Evolutionary conservation across 208 protist genomes (phyloP), one percentile per base, ranked within the genome.

Genomic region (Ichthyophonus hoferi): DNA sequence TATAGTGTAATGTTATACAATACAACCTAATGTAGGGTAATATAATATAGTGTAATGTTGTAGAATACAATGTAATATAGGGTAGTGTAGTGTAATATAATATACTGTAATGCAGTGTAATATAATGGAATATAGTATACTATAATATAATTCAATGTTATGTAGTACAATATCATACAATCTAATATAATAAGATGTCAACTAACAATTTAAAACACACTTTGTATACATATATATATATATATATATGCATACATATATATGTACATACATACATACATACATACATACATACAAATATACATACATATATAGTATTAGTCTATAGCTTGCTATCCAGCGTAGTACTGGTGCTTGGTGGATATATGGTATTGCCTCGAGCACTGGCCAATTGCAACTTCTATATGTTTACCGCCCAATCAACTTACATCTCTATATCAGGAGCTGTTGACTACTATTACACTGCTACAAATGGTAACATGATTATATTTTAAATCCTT

Each of bases 321-420:
- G 50, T 67, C 14, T 67, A 67, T 24, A 67, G 50, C 24, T 7
- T 67, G 14, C 24, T 67, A 24, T n/a, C 14, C 50, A 67, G 50
- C 50, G 24, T 24, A 7, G 14, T 67, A n/a, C 50, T 67, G 24
- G 50, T 67, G 50, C 50, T 67, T n/a, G 50, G 7, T 7, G 50
- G 50, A 7, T 67, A n/a, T 24, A 67, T n/a, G 50, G 50, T 67
- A 24, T 24, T 67, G 24, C 50, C 50, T 67, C 50, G 24, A n/a
- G 50, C 14, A 24, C 50, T 67, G 7, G 50, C 50, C 50, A 24
- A 7, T 24, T 67, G 50, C 87, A 90, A 90, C 42, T 34, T 90
- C 79, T 90, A 86, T 76, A 89, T 90, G 87, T 90, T 90, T 87
- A n/a, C 84, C 14, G 87, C 67, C 78, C 1, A 76, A 2, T 50